A percentile compares a stretch with the other conserved stretches of the same genome.
phyloP scores from a whole-genome alignment of 2,329 filamentous ascomycete species.

The Coniochaeta prunicola region DNA sequence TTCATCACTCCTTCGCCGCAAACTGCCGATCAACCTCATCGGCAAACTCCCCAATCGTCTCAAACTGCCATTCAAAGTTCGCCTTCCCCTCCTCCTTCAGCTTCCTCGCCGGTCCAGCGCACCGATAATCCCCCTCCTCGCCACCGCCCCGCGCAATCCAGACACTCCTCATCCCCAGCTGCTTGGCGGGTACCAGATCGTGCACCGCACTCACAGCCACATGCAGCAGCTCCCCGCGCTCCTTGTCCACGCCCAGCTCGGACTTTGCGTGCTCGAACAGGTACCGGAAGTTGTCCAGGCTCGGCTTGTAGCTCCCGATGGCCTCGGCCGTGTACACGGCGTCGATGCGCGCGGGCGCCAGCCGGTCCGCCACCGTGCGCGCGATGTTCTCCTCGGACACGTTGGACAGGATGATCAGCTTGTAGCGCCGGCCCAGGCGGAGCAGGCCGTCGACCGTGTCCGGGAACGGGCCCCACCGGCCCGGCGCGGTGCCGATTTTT shows the following conservation, averaged over 20 bases:
- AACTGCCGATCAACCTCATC: conserved; percentile 32
- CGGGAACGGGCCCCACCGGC: conserved; percentile 47
- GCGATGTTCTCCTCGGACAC: conserved; percentile 39
- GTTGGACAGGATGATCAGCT: conserved; percentile 55
- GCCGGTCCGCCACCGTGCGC: conserved; percentile 20
- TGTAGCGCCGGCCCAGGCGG: conserved; percentile 41
- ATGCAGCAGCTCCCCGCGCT: conserved; percentile 51
- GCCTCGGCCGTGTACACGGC: conserved; percentile 63
- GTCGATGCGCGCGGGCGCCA: conserved; percentile 49
- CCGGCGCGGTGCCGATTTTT: conserved; percentile 43
- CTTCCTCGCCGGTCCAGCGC: conserved; percentile 6
- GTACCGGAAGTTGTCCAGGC: conserved; percentile 56
- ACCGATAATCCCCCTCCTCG: conserved; percentile 14
- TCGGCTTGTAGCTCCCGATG: conserved; percentile 66
- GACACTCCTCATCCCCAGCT: conserved; percentile 50
- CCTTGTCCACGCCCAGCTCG: conserved; percentile 43
- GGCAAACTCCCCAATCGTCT: conserved; percentile 30
- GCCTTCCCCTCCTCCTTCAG: conserved; percentile 18
- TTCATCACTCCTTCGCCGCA: conserved; percentile 5
- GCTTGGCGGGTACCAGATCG: conserved; percentile 59
- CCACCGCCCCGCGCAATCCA: conserved; percentile 57
- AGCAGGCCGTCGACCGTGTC: conserved; percentile 49
- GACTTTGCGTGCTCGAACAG: conserved; percentile 45
- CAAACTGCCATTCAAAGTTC: conserved; percentile 28
- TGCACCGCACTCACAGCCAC: conserved; percentile 61